Conservation (phyloP, 768 basidiomycete genomes). For the Mycena venus region DNA sequence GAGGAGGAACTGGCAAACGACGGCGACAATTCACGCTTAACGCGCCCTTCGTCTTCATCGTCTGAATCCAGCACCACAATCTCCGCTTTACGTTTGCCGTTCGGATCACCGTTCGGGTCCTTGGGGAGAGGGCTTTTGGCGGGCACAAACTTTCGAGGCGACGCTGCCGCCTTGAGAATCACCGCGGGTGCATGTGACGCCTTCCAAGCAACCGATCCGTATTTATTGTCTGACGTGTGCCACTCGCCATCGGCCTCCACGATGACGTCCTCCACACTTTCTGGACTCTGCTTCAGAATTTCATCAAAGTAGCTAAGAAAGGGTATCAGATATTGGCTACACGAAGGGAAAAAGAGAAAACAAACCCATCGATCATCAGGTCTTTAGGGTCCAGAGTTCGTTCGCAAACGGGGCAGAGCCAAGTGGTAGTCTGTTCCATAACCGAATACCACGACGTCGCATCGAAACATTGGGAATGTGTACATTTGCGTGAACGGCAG, state of each 20-base stretch:
- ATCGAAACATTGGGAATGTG: conserved; percentile 96
- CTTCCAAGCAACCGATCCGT: conserved; percentile 81
- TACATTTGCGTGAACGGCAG: conserved; percentile 88
- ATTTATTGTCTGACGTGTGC: conserved; percentile 93
- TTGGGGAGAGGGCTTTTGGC: conserved; percentile 39
- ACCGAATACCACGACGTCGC: conserved; percentile 93
- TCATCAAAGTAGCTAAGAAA: conserved; percentile 83
- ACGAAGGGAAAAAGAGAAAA: not conserved
- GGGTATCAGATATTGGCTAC: not conserved
- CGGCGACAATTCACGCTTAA: conserved; percentile 82
- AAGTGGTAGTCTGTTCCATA: conserved; percentile 97
- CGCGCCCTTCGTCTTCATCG: conserved; percentile 82
- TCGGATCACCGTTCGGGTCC: conserved; percentile 48
- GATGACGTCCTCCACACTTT: conserved; percentile 90
- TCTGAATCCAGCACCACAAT: conserved; percentile 82
- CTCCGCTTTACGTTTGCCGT: conserved; percentile 65
- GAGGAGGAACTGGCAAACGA: conserved; percentile 64
- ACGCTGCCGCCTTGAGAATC: conserved; percentile 37
- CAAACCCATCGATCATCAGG: conserved; percentile 92
- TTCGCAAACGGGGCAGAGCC: conserved; percentile 95
- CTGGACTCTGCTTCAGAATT: conserved; percentile 83
- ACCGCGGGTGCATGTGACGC: conserved; percentile 59
- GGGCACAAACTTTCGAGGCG: conserved; percentile 49
- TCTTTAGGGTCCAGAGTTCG: conserved; percentile 82
- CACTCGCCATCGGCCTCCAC: conserved; percentile 96